phyloP scores from a whole-genome alignment of 1,139 yeast species.

The Nakaseomyces uthaithaninus region DNA sequence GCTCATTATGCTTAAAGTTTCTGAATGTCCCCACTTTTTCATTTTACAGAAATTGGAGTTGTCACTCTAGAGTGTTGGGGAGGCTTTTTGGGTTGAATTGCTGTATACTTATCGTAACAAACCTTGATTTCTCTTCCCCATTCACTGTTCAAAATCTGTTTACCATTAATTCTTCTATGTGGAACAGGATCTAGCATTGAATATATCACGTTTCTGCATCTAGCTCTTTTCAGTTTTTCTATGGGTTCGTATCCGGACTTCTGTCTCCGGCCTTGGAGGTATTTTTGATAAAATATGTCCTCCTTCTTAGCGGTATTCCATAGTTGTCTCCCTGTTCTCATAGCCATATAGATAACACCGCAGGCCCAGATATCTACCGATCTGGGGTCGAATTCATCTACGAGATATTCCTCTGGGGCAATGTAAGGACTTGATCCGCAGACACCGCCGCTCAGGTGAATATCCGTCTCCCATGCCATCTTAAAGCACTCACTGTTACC shows the following conservation, averaged over 20 bases:
- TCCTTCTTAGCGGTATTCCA: slow-evolving; percentile 81
- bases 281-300: slow-evolving; percentile 72
- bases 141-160: slow-evolving; percentile 82
- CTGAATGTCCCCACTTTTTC: no score
- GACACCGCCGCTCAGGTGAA: slow-evolving; percentile 75
- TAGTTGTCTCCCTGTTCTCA: slow-evolving; percentile 90
- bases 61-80: neutral
- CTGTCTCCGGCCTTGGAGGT: slow-evolving; percentile 66
- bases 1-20: no score
- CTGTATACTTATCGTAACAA: slow-evolving; percentile 52
- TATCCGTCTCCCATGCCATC: slow-evolving; percentile 93
- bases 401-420: slow-evolving; percentile 88
- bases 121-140: slow-evolving; percentile 88
- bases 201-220: slow-evolving; percentile 87
- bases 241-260: slow-evolving; percentile 87
- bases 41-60: slow-evolving; percentile 1
- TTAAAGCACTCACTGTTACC: slow-evolving; percentile 94
- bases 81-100: neutral
- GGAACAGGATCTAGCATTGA: slow-evolving; percentile 90
- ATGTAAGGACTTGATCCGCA: slow-evolving; percentile 90
- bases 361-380: slow-evolving; percentile 95
- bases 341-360: slow-evolving; percentile 96
- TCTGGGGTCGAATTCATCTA: slow-evolving; percentile 75
- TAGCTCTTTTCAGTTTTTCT: slow-evolving; percentile 68
- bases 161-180: slow-evolving; percentile 73